Base-by-base conservation (phyloP, 2,329 filamentous ascomycete genomes). In the Mycogone perniciosa region DNA sequence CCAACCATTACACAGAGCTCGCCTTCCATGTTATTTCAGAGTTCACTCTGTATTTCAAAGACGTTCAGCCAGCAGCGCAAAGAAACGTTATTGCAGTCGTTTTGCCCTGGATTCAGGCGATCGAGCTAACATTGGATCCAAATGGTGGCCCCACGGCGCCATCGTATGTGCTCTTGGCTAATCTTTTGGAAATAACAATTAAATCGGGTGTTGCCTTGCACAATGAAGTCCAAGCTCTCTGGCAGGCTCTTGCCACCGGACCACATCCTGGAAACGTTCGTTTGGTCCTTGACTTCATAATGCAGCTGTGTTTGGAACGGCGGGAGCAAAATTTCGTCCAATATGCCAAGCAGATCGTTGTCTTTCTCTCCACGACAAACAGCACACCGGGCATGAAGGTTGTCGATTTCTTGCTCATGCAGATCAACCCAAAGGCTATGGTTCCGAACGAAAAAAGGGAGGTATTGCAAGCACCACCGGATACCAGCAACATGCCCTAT, bases 321-420 rank as follows among this genome's bases (percentile, higher is more conserved):
- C 84, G 92, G 44, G 95, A 99, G 66, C 93, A 99, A 62, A 97
- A 96, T 60, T 99, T 96, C 67, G 92, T 99, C 50, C 89, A 96
- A 60, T 96, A 95, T 64, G 92, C 92, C 5, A 99, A 97, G 71
- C 93, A 99, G 67, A 93, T 99, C 47, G 90, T 97, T 11, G 95
- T 99, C 1, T 97, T 96, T 65, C 69, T 99, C 5, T 95, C 93
- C 0, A 93, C 89, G 57, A 96, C 79, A 0, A 77, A 74, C 56
- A 79, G 73, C 80, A 62, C 86, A 70, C 64, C 91, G 2, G 91
- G 91, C 1, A 85, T 88, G 44, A 95, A 95, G 62, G 91, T 99
- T 3, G 85, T 99, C 8, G 93, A 99, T 57, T 96, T 96, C 59
- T 76, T 99, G 49, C 74, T 97, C 30, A 78, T 95, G 69, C 90